phyloP scores from a whole-genome alignment of 148 eudicot species.

The Rhododendron ovatum region DNA sequence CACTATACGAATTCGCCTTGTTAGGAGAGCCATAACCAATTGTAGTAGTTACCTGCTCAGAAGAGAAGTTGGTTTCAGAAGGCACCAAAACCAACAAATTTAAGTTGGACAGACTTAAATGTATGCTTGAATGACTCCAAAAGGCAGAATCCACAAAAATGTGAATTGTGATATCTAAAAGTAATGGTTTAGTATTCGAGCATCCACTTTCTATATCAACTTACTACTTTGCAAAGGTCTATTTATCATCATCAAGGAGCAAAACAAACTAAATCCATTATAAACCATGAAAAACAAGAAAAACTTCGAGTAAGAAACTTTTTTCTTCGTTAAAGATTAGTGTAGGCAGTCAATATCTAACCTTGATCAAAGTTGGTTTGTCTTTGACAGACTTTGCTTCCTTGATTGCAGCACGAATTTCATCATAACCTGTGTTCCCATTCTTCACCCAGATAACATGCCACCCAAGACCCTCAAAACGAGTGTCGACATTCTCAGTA shows the following conservation, averaged over 20 bases:
- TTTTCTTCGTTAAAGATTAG: neutral
- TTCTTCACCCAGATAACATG: slow-evolving; percentile 98
- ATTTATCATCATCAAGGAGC: neutral
- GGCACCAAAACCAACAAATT: neutral
- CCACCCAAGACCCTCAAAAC: slow-evolving; percentile 98
- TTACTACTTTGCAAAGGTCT: neutral
- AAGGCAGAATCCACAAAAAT: neutral
- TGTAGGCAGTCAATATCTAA: slow-evolving; percentile 15
- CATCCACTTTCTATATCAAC: neutral
- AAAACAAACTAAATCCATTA: neutral
- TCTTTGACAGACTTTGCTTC: slow-evolving; percentile 94
- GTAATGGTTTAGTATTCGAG: neutral
- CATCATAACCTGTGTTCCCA: slow-evolving; percentile 92
- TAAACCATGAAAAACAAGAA: neutral
- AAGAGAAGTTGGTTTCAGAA: neutral
- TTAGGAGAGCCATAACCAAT: slow-evolving; percentile 97
- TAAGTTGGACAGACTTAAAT: neutral
- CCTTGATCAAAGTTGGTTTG: slow-evolving; percentile 97
- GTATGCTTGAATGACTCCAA: neutral
- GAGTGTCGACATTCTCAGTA: slow-evolving; percentile 80
- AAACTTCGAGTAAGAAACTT: neutral
- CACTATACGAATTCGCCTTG: slow-evolving; percentile 95
- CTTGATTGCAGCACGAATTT: slow-evolving; percentile 95
- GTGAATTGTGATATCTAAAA: neutral
- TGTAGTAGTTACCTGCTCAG: slow-evolving; percentile 81